A percentile compares a stretch with the other conserved stretches of the same genome.
These are phyloP conservation scores for Euphorbia celastroides DNA, from an alignment of 441 rosid genomes.

Conservation along the genomic window DNA sequence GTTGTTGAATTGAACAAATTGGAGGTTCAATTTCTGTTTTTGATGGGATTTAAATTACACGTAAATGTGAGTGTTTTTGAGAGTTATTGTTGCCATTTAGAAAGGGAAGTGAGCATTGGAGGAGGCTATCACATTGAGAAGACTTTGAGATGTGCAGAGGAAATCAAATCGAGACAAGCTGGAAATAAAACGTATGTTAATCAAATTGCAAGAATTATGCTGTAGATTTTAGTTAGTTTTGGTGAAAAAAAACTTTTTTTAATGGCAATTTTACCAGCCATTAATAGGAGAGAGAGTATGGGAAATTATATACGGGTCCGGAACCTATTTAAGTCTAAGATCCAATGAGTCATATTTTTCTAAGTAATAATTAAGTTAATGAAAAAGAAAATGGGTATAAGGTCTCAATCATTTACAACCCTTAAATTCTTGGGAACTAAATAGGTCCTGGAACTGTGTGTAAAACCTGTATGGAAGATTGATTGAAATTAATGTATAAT, in stretches of 20 bases:
- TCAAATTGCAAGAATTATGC: slow-evolving; percentile 54
- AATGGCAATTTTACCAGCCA: slow-evolving; percentile 10
- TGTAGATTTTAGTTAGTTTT: slow-evolving; percentile 22
- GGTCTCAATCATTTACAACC: no score
- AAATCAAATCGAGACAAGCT: slow-evolving; percentile 57
- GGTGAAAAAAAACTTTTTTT: background rate
- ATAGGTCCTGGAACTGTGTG: no score
- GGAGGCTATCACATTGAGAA: slow-evolving; percentile 88
- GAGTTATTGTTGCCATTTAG: slow-evolving; percentile 82
- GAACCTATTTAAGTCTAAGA: no score
- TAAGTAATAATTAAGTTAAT: no score
- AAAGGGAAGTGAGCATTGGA: slow-evolving; percentile 80
- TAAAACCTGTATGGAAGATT: slow-evolving; percentile 19
- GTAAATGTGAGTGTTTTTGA: slow-evolving; percentile 85
- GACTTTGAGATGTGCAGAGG: slow-evolving; percentile 75
- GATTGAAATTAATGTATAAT: background rate
- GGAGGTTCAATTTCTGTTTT: slow-evolving; percentile 77
- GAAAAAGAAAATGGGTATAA: no score
- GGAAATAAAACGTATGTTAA: slow-evolving; percentile 32
- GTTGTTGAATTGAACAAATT: slow-evolving; percentile 57
- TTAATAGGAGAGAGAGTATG: background rate
- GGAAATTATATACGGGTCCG: no score
- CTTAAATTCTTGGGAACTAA: no score
- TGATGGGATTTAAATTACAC: slow-evolving; percentile 80
- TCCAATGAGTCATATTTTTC: no score